Base-by-base conservation (phyloP, 306 rosid species). In the Trifolium fragiferum region DNA sequence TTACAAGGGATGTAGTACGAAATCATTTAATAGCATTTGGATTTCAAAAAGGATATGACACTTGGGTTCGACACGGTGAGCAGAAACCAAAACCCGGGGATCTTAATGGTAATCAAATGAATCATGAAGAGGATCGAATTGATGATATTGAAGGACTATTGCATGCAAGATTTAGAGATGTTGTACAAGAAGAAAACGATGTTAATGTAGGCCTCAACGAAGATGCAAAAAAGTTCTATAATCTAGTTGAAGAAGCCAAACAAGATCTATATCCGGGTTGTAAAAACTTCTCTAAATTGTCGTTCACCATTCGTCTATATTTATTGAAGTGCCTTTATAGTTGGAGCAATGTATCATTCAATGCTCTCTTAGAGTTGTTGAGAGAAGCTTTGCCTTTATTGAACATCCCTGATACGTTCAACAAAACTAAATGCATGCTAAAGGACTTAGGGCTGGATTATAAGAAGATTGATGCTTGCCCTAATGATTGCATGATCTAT, bases 61-160 rank as follows among this genome's bases (percentile, higher is more conserved):
- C 10, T 41, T 41, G 47, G 47, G 47, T 41, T 41, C 47, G 14
- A 10, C 47, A 41, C 10, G 47, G 47, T 41, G 47, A 10, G 47
- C 11, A 41, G 14, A 41, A 2, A 10, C 47, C 3, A 11, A 41
- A 41, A 41, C 47, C 14, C 47, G 1, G 13, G 3, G 32, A 25
- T 20, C 15, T 55, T 25, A 25, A 55, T 21, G 67, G 20, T 32
- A 4, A 15, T n/a, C 19, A 14, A 4, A 33, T 4, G 4, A 33
- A 33, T 62, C 14, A n/a, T 3, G 67, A 62, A 33, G 44, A 62
- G 6, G 46, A 62, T 1, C 0, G 3, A 33, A n/a, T 62, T 62
- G 67, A 62, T 3, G 67, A 62, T 62, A 35, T 62, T 62, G 43
- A 32, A 15, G 46, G 67, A n/a, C 46, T 62, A 9, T 10, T 62